Conservation (phyloP, 306 rosid species). For the Cucumis cinereus region DNA sequence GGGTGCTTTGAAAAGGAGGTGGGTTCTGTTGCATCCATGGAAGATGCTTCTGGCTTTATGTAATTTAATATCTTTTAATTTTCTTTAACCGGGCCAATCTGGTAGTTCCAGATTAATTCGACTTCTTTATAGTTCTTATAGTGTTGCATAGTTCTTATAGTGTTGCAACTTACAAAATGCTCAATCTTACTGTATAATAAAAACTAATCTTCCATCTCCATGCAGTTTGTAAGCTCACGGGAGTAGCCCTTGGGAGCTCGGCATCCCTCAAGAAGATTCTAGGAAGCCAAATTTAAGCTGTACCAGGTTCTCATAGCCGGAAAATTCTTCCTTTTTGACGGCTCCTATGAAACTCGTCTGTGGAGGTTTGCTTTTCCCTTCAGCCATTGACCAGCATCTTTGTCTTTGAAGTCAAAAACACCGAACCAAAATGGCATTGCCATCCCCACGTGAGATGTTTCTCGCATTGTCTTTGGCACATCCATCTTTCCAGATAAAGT, state of each 20-base stretch:
- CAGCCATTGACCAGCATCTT: background rate
- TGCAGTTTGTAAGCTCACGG: background rate
- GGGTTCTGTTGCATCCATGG: background rate
- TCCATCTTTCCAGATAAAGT: background rate
- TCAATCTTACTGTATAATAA: background rate
- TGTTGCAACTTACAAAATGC: background rate
- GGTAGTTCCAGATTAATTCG: background rate
- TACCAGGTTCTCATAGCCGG: background rate
- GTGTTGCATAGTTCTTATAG: background rate
- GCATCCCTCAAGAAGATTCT: background rate
- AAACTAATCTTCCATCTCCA: background rate
- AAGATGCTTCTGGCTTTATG: background rate
- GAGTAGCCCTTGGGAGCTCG: background rate
- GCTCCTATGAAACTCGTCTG: background rate
- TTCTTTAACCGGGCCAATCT: background rate
- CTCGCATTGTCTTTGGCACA: background rate
- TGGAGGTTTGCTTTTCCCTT: background rate
- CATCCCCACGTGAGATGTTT: conserved; percentile 5
- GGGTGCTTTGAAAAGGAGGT: background rate
- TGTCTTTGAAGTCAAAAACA: background rate
- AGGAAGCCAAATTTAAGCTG: background rate
- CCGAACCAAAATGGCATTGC: background rate
- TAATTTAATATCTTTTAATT: background rate
- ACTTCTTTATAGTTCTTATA: background rate
- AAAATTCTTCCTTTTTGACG: background rate